Evolutionary conservation across 1,139 yeast species (phyloP).

Genomic region (Kurtzmaniella quercitrusa): DNA sequence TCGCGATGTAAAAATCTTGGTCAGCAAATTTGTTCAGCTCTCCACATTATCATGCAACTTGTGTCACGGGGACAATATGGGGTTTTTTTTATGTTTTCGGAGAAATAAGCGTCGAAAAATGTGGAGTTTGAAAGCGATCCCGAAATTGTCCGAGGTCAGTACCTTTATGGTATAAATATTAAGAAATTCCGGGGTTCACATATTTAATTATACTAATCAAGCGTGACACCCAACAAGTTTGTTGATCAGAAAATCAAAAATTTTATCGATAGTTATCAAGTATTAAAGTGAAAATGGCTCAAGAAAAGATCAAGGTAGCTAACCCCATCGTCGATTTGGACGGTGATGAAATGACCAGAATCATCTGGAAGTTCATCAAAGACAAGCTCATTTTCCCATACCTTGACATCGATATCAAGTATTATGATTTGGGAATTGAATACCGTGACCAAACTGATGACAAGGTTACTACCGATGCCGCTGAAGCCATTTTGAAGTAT

Average conservation of each 20-base stretch:
- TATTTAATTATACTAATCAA: neutral
- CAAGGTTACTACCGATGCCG: constrained; percentile 84
- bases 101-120: constrained; percentile 1
- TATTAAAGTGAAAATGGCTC: constrained; percentile 8
- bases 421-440: constrained; percentile 85
- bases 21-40: neutral
- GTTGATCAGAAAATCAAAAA: neutral
- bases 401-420: constrained; percentile 82
- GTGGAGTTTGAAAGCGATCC: neutral
- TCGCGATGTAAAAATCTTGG: neutral
- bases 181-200: neutral
- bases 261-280: neutral
- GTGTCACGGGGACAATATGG: neutral
- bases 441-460: constrained; percentile 86
- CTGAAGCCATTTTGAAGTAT: constrained; percentile 81
- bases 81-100: neutral
- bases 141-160: neutral
- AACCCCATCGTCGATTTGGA: constrained; percentile 94
- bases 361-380: constrained; percentile 85
- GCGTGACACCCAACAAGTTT: neutral
- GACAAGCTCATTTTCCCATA: constrained; percentile 79
- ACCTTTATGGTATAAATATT: neutral
- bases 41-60: neutral
- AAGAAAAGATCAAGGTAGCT: constrained; percentile 66
- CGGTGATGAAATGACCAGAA: constrained; percentile 95